Evolutionary conservation across 2,329 filamentous ascomycete genomes (phyloP), one percentile per base, ranked within the genome.

Genomic region (Ophiocordyceps australis): DNA sequence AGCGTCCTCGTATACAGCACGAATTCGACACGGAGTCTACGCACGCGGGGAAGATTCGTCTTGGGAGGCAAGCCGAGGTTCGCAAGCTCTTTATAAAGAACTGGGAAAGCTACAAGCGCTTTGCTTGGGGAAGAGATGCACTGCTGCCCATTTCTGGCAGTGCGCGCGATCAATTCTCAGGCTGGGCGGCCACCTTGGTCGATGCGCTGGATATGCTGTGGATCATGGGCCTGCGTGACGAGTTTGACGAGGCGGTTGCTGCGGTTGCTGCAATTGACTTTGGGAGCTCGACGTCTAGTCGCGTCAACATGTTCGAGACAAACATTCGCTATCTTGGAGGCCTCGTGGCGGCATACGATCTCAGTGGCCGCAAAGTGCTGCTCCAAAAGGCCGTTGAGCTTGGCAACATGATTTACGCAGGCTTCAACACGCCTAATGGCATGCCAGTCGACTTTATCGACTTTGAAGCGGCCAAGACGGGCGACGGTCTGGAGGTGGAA

Each of bases 291-390:
- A 45, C 48, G 0, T 36, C 38, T 12, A 24, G 31, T 11, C 35
- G 61, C 17, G 63, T 78, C 34, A 76, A 74, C 33, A 52, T 77
- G 1, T 79, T 80, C 32, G 74, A 80, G 46, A 77, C 72, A 1
- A 76, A 63, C 9, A 79, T 79, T 30, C 63, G 74, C 22, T 79
- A 79, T 39, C 57, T 80, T 0, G 74, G 74, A 10, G 74, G 74
- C 2, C 59, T 79, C 28, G 39, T 80, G 28, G 64, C 67, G n/a
- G 74, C 74, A 1, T 77, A 77, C 40, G 74, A 79, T 39, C 44
- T 79, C 14, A 76, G 69, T 37, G 55, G 53, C 18, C 57, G 57
- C 28, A 50, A 59, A 30, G 51, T 54, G n/a, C 45, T 78, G 27
- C 50, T 78, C 20, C 49, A 49, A 21, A 77, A 78, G 43, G 70